A percentile compares a stretch with the other conserved stretches of the same genome.
Evolutionary conservation across 1,284 basidiomycete genomes (phyloP).

Genomic region (Cutaneotrichosporon arboriforme): DNA sequence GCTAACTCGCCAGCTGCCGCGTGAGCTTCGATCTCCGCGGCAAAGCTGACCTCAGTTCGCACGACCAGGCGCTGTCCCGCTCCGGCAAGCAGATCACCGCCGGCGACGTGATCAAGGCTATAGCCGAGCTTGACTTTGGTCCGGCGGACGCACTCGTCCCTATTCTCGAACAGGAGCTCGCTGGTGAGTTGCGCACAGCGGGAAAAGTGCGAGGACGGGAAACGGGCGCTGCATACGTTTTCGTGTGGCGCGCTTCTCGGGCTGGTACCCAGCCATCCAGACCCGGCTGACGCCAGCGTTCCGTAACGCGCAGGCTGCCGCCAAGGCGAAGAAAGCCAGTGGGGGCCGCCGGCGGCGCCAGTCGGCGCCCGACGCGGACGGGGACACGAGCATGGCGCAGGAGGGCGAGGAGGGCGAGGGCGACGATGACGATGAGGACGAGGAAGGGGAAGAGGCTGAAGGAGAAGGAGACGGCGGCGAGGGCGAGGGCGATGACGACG

Average conservation of each 20-base stretch:
- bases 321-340: slow-evolving; percentile 35
- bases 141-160: slow-evolving; percentile 60
- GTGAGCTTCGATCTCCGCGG: neutral
- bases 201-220: too few relatives aligned
- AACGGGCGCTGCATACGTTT: too few relatives aligned
- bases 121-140: slow-evolving; percentile 69
- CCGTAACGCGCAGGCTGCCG: slow-evolving; percentile 23
- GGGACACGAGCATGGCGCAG: slow-evolving; percentile 12
- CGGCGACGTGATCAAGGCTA: slow-evolving; percentile 77
- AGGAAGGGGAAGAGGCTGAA: slow-evolving; percentile 18
- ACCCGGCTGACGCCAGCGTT: slow-evolving; percentile 25
- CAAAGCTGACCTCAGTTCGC: slow-evolving; percentile 55
- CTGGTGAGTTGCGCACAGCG: too few relatives aligned
- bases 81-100: slow-evolving; percentile 84
- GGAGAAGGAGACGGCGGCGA: slow-evolving; percentile 16
- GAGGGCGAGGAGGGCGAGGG: slow-evolving; percentile 31
- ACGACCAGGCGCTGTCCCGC: slow-evolving; percentile 75
- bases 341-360: slow-evolving; percentile 38
- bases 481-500: slow-evolving; percentile 10
- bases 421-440: slow-evolving; percentile 22
- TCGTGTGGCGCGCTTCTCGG: too few relatives aligned
- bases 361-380: slow-evolving; percentile 25
- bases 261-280: neutral
- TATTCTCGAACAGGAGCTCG: slow-evolving; percentile 64
- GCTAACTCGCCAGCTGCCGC: slow-evolving; percentile 6